These are phyloP conservation scores for Euphorbia tirucalli DNA, from an alignment of 345 rosid species.

Conservation along the genomic window DNA sequence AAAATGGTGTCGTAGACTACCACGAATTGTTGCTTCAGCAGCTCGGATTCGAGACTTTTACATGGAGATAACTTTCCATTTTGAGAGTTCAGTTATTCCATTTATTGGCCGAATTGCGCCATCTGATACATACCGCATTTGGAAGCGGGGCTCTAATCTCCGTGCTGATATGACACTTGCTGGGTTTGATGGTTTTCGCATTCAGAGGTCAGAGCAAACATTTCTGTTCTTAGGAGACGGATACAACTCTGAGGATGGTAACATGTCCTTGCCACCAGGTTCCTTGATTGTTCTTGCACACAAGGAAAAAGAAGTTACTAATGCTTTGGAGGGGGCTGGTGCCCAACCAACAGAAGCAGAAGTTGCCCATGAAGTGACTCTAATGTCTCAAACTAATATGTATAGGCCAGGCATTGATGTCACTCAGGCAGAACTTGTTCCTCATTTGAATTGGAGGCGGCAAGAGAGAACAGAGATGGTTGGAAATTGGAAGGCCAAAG, in stretches of 20 bases:
- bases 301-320: conserved; percentile 91
- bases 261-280: conserved; percentile 57
- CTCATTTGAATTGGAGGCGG: conserved; percentile 95
- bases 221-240: conserved; percentile 93
- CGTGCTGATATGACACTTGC: conserved; percentile 99
- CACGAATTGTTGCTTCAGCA: conserved; percentile 79
- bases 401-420: conserved; percentile 99
- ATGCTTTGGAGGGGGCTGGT: conserved; percentile 98
- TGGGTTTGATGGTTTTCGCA: conserved; percentile 94
- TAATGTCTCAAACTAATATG: conserved; percentile 98
- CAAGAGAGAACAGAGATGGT: conserved; percentile 95
- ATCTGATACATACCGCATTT: conserved; percentile 95
- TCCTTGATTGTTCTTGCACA: conserved; percentile 89
- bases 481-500: conserved; percentile 94
- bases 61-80: conserved; percentile 97
- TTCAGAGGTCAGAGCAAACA: conserved; percentile 91
- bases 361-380: conserved; percentile 86
- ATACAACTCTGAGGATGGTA: conserved; percentile 69
- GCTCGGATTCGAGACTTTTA: conserved; percentile 87
- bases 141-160: conserved; percentile 98
- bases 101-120: conserved; percentile 97
- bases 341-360: conserved; percentile 88
- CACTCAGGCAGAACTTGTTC: conserved; percentile 88
- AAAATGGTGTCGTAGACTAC: conserved; percentile 98
- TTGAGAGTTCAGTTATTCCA: conserved; percentile 96